These are phyloP conservation scores for Diaporthe nobilis DNA, from an alignment of 2,329 filamentous ascomycete genomes.

Conservation along the genomic window DNA sequence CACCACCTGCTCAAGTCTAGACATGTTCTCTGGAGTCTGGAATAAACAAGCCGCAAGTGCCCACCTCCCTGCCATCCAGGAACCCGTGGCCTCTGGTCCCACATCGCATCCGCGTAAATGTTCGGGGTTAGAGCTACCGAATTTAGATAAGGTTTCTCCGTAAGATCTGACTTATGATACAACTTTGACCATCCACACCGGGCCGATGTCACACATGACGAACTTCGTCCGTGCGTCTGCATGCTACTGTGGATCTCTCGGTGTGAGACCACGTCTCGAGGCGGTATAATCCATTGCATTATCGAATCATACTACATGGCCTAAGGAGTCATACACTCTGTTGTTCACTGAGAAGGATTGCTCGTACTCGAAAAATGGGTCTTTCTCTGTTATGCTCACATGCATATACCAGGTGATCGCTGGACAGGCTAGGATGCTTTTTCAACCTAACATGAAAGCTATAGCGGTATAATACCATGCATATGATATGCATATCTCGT, in stretches of 20 bases:
- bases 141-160: slow-evolving; percentile 27
- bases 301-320: background rate
- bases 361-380: background rate
- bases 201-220: slow-evolving; percentile 20
- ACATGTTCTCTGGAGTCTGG: background rate
- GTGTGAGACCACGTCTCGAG: background rate
- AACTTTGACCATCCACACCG: background rate
- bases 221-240: slow-evolving; percentile 21
- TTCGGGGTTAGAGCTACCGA: background rate
- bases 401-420: background rate
- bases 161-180: slow-evolving; percentile 31
- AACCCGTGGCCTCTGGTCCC: background rate
- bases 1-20: background rate
- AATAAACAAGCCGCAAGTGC: background rate
- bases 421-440: background rate
- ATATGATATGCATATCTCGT: background rate
- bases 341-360: background rate
- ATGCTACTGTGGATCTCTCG: slow-evolving; percentile 8
- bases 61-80: background rate
- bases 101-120: background rate
- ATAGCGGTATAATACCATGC: background rate
- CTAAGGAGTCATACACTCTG: background rate
- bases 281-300: background rate
- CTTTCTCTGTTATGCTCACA: background rate
- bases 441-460: background rate